Base-by-base conservation (phyloP, 352 stramenopile genomes). In the Phytopythium sindhum region DNA sequence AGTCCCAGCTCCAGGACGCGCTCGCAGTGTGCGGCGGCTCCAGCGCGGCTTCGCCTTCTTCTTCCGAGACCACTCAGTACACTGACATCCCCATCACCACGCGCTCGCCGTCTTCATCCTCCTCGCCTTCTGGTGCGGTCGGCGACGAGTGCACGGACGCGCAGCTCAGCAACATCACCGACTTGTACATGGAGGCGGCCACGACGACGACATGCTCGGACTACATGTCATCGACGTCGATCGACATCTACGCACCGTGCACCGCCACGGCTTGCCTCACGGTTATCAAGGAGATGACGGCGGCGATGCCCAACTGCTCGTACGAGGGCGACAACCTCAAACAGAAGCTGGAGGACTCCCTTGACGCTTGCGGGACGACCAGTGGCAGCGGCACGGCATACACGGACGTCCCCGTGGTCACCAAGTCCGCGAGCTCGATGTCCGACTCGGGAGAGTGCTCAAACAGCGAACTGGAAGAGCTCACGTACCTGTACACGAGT, bases 301-400 rank as follows among this genome's bases (percentile, higher is more conserved):
- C 39, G 23, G 45, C 70, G 6, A 55, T 77, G 11, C 69, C 69
- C 11, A 54, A 68, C 56, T 77, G 69, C 63, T 68, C 57, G 11
- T 67, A 65, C 48, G 65, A 48, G n/a, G 68, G 68, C 6, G 54
- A 67, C 33, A 73, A 76, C 63, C 10, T 67, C 66, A 73, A 73
- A 44, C 65, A 68, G 31, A 50, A 73, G 33, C 56, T 69, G 9
- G 44, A 67, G n/a, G 67, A 70, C 33, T 63, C 63, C 21, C 9
- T 59, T 4, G 53, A 2, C 12, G 4, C 7, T 2, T 59, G 53
- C 23, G 53, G 35, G 3, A 23, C 14, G 6, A 48, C 12, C 7
- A 65, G 56, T 23, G 50, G 41, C 33, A 63, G 50, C 28, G 65
- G 53, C 51, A 59, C 24, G 9, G 1, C 28, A 14, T 58, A 56